Conservation (phyloP, 192 early-diverging fungal genomes). For the Backusella sp. region DNA sequence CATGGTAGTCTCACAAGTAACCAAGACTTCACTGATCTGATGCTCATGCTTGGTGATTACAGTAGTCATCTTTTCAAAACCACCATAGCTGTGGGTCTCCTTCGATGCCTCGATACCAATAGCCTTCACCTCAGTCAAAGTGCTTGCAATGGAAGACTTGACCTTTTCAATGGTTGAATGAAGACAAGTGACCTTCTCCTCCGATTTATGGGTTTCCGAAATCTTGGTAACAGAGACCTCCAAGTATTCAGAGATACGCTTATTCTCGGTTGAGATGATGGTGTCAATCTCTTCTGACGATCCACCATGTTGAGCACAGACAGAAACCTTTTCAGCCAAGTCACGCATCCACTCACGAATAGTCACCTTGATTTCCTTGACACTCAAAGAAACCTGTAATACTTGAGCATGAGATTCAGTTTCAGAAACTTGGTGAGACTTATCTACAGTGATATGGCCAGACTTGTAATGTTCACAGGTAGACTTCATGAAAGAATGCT, state of each 20-base stretch:
- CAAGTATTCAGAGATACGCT: not conserved
- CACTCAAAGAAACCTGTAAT: not conserved
- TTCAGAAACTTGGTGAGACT: not conserved
- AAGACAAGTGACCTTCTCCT: not conserved
- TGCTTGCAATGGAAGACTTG: constrained; percentile 3
- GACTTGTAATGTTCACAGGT: not conserved
- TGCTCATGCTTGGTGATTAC: constrained; percentile 11
- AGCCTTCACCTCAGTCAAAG: constrained; percentile 9
- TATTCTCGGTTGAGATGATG: constrained; percentile 4
- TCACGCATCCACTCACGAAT: constrained; percentile 9
- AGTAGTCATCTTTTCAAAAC: constrained; percentile 18
- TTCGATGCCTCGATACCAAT: not conserved
- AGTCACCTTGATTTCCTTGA: constrained; percentile 20
- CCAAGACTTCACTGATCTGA: constrained; percentile 6
- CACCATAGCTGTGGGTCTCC: not conserved
- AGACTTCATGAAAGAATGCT: not conserved
- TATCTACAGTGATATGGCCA: not conserved
- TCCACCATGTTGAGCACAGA: not conserved
- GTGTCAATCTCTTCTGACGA: constrained; percentile 6
- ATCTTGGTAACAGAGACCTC: constrained; percentile 15
- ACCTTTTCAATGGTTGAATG: constrained; percentile 8
- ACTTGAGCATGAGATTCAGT: not conserved
- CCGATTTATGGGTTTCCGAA: constrained; percentile 4
- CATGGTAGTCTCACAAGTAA: not conserved
- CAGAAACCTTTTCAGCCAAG: constrained; percentile 18